Evolutionary conservation across 345 rosid species (phyloP).

Genomic region (Citrus cavaleriei): DNA sequence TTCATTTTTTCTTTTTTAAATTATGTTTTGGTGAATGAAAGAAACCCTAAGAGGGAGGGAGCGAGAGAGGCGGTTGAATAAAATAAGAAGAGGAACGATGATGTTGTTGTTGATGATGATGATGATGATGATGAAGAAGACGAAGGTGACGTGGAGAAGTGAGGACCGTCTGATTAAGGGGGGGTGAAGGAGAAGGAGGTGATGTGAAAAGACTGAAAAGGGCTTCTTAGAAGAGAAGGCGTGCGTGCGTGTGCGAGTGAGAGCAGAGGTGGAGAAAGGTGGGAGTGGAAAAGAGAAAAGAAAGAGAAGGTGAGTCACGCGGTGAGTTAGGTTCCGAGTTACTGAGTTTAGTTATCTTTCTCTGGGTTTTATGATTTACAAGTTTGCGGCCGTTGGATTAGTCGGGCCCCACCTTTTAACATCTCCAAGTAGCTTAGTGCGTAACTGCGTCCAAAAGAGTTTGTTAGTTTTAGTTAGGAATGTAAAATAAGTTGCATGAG

Average conservation of each 20-base stretch:
- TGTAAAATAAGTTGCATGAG: neutral
- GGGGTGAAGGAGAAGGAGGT: conserved; percentile 4
- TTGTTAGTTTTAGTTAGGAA: too few species aligned
- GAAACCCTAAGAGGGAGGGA: conserved; percentile 55
- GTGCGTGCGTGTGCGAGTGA: neutral
- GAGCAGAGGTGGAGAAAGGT: conserved; percentile 18
- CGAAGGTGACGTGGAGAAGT: conserved; percentile 76
- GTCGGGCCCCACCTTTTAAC: neutral
- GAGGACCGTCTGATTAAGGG: conserved; percentile 52
- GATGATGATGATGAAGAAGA: conserved; percentile 68
- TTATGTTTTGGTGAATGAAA: conserved; percentile 20
- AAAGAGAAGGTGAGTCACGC: conserved; percentile 25
- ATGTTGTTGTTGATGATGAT: conserved; percentile 34
- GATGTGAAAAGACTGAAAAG: conserved; percentile 67
- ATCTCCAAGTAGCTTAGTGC: too few species aligned
- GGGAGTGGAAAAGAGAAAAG: neutral
- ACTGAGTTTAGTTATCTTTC: neutral
- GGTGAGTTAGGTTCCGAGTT: conserved; percentile 22
- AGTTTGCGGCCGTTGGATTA: conserved; percentile 26
- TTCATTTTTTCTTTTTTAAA: neutral
- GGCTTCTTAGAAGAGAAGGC: conserved; percentile 14
- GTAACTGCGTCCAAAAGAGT: too few species aligned
- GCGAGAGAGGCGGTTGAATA: conserved; percentile 10
- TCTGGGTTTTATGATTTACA: neutral
- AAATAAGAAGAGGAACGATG: conserved; percentile 20